Evolutionary conservation across 345 rosid species (phyloP), one percentile per base, ranked within the genome.

Genomic region (Salix caprea): DNA sequence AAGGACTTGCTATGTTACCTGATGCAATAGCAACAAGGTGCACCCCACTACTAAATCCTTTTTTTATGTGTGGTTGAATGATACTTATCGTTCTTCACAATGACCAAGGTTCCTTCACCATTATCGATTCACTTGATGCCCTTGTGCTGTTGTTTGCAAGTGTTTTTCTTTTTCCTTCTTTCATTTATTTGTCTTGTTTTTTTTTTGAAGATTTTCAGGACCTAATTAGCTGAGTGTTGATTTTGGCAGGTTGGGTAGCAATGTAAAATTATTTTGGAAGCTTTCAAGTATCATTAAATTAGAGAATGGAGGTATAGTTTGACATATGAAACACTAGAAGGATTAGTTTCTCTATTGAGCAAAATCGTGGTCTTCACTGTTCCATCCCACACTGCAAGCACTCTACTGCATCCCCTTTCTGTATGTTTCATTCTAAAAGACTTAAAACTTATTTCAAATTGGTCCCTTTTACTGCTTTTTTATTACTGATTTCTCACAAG

Each of bases 241-340:
- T 62, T 36, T 79, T 85, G 82, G 86, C 89, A 95, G 99, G 79
- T 80, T 95, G 81, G 97, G 96, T 68, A 84, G 87, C 84, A 88
- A 87, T 74, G 91, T 95, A 70, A 95, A 91, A 80, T 73, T 95
- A 62, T 90, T 88, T 4, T 95, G 97, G 97, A 95, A 91, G 88
- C 97, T 95, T 68, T 77, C 86, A 54, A 75, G 86, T 70, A 88
- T 95, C 81, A 69, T 66, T 75, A 95, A 89, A 82, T 84, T 88
- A 85, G 93, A 90, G 30, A 78, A 76, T 64, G 87, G 89, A 48
- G 86, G 54, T 95, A 90, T 84, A 81, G 76, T 71, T 88, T 95
- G 88, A 90, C 88, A 1, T 93, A 88, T 81, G 98, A 95, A 85
- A 95, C 99, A 65, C 97, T 96, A 1, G 94, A 93, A 73, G 99